Evolutionary conservation across 257 asterid species (phyloP), one percentile per base, ranked within the genome.

Genomic region (Solanum chilense): DNA sequence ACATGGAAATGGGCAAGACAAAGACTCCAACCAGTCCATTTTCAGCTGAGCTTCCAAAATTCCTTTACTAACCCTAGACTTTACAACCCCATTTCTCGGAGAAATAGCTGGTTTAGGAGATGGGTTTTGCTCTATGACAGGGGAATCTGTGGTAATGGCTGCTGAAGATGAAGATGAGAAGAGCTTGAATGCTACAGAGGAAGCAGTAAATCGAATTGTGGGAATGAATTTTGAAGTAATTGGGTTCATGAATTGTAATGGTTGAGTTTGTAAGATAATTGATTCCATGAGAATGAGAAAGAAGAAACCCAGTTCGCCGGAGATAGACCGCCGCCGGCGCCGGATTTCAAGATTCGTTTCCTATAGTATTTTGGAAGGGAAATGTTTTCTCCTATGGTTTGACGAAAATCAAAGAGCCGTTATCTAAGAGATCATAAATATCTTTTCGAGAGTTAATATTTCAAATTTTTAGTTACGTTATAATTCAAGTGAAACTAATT

Each of bases 11-110:
- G 98, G 97, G 89, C 90, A 91, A 77, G 98, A 94, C 44, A 95
- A 90, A 58, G 98, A 94, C 11, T 91, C 90, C 86, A 93, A 80
- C 96, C 96, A 93, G 86, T 92, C 90, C 92, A 88, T 85, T 88
- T 85, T 92, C 25, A 91, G 93, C 81, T 91, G 87, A 70, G 93
- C 92, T 76, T 91, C 92, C 33, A 89, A 44, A 87, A 83, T 82
- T n/a, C 85, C 89, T 81, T 92, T 91, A 64, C 88, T 88, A 78
- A 23, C 87, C 86, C 88, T 91, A 42, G 71, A 84, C 66, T 77
- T 85, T 86, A 77, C 25, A n/a, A 76, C 88, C 83, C 73, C 87
- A 85, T 49, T 90, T 83, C 88, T 88, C 35, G 33, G 92, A 58
- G 86, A 82, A 56, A 83, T 83, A 20, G 90, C 88, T 75, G 91